phyloP scores from a whole-genome alignment of 176 grass and related monocot genomes.

The Chloris gayana region DNA sequence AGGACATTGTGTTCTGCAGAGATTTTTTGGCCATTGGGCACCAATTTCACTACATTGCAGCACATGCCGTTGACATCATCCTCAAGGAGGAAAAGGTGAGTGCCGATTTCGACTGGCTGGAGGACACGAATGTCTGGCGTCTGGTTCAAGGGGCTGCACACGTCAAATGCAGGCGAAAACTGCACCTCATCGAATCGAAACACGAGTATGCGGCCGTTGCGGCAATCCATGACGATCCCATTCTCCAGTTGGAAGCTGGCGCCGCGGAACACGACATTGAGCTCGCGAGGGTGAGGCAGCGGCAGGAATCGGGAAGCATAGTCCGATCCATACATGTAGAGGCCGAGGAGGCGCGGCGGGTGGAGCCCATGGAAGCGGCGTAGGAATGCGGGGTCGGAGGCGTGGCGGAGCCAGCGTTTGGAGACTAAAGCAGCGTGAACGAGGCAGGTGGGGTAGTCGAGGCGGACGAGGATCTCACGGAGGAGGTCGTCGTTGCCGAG shows the following conservation, averaged over 20 bases:
- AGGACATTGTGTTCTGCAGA: neutral
- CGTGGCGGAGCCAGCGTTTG: neutral
- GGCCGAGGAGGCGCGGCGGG: neutral
- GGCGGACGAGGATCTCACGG: neutral
- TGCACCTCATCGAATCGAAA: neutral
- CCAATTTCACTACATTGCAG: neutral
- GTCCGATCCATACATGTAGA: neutral
- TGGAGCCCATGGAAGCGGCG: neutral
- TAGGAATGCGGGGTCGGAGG: neutral
- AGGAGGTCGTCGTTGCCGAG: neutral
- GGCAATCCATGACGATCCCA: neutral
- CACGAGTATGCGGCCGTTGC: neutral
- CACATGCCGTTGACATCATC: neutral
- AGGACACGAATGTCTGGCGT: neutral
- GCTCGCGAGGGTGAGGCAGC: neutral
- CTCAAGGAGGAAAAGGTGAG: neutral
- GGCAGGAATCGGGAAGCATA: neutral
- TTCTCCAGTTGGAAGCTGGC: neutral
- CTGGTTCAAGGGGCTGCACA: neutral
- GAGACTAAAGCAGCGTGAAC: neutral
- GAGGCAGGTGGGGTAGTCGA: neutral
- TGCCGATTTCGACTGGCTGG: neutral
- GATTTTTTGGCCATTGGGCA: neutral
- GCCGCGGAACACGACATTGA: neutral
- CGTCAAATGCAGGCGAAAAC: neutral